A percentile compares a stretch with the other conserved stretches of the same genome.
phyloP scores from a whole-genome alignment of 441 rosid species.

The Gossypium gossypioides region DNA sequence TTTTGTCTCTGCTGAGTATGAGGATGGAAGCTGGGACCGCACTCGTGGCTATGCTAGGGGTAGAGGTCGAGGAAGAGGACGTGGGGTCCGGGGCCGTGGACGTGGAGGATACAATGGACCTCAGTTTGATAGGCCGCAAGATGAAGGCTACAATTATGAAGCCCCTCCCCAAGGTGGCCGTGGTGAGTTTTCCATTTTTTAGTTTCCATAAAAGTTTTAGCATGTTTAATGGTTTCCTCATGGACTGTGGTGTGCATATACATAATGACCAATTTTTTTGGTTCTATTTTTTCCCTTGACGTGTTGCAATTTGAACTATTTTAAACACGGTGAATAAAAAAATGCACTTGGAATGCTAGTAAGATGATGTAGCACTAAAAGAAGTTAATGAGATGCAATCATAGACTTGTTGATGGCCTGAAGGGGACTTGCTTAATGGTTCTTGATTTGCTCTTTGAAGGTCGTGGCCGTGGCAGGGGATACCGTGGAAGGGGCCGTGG shows the following conservation, averaged over 20 bases:
- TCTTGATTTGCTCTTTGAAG: slow-evolving; percentile 21
- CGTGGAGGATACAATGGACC: slow-evolving; percentile 66
- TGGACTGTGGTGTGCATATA: slow-evolving; percentile 8
- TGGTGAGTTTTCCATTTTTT: slow-evolving; percentile 24
- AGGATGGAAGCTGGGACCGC: slow-evolving; percentile 68
- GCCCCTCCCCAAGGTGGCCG: slow-evolving; percentile 34
- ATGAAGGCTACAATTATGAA: slow-evolving; percentile 58
- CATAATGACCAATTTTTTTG: slow-evolving; percentile 4
- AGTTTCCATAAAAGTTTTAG: neutral
- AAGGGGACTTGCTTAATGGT: neutral
- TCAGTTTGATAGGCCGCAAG: slow-evolving; percentile 49
- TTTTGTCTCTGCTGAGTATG: slow-evolving; percentile 45
- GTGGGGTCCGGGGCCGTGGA: slow-evolving; percentile 65
- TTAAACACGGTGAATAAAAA: slow-evolving; percentile 21
- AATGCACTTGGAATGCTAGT: neutral
- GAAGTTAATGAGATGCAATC: slow-evolving; percentile 3
- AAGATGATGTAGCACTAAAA: neutral
- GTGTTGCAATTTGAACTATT: neutral
- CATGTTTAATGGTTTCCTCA: neutral
- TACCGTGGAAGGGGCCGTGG: slow-evolving; percentile 77
- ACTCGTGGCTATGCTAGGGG: slow-evolving; percentile 53
- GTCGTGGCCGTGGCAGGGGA: slow-evolving; percentile 78
- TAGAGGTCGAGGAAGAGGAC: slow-evolving; percentile 68
- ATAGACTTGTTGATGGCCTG: neutral
- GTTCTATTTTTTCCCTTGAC: neutral